These are phyloP conservation scores for Saccharomycopsis olivae DNA, from an alignment of 805 yeast genomes.

Conservation along the genomic window DNA sequence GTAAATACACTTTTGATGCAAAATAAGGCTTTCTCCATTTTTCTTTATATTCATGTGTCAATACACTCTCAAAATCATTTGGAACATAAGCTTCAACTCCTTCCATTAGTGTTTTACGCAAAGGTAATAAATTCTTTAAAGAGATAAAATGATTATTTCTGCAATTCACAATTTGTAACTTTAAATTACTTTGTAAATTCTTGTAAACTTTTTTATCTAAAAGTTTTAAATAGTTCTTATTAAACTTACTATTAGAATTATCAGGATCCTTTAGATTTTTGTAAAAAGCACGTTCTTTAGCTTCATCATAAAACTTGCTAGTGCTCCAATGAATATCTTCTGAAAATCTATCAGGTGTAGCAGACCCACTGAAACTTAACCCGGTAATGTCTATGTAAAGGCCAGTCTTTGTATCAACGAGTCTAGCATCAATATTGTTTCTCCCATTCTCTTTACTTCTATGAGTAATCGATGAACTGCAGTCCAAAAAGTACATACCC, in stretches of 20 bases:
- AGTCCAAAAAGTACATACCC: conserved; percentile 42
- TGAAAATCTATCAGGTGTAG: conserved; percentile 7
- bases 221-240: conserved; percentile 1
- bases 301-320: conserved; percentile 2
- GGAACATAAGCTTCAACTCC: conserved; percentile 52
- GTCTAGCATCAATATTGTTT: conserved; percentile 62
- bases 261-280: not conserved
- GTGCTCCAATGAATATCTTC: conserved; percentile 3
- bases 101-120: conserved; percentile 42
- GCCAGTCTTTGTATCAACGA: conserved; percentile 61
- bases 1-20: not conserved
- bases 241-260: not conserved
- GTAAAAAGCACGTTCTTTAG: not conserved
- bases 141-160: conserved; percentile 48
- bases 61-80: conserved; percentile 2
- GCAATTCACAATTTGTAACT: conserved; percentile 35
- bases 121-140: conserved; percentile 40
- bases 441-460: conserved; percentile 46
- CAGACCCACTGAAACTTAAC: conserved; percentile 26
- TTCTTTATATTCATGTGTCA: conserved; percentile 4
- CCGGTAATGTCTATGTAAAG: conserved; percentile 67
- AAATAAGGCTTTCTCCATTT: conserved; percentile 8
- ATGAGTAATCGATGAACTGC: conserved; percentile 40
- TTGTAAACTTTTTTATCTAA: conserved; percentile 2
- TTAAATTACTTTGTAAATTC: conserved; percentile 11